Base-by-base conservation (phyloP, 179 eudicot species). In the Beta macrorhiza region DNA sequence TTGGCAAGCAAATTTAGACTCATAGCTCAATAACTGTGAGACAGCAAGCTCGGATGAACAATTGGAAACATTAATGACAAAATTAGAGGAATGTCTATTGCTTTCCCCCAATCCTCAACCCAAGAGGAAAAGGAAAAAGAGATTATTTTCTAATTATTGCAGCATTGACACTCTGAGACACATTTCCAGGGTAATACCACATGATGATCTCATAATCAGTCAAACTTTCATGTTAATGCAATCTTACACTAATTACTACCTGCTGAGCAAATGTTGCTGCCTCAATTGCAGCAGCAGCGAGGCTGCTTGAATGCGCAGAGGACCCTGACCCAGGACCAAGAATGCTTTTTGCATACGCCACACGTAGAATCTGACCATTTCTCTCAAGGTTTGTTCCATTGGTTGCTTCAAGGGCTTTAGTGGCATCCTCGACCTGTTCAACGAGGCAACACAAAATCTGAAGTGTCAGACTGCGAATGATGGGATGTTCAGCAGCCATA, bases 281-380 rank as follows among this genome's bases (percentile, higher is more conserved):
- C 89, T 96, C 99, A 76, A 96, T 96, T 51, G 99, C 99, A 83
- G 99, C 99, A 81, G 97, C 98, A 81, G 99, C 99, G 84, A 92
- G 97, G 85, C 97, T 91, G 88, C 99, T 94, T 17, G 99, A 88
- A 74, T 90, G 81, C 59, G 90, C 94, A 2, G 94, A 89, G 42
- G 89, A 84, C 45, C 95, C 97, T 78, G 91, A 85, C 70, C 95
- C 98, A 77, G 97, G 90, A 67, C 98, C 99, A 83, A 92, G 88
- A 69, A 92, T 88, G 88, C 98, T 96, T 90, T 96, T 96, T 42
- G 99, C 97, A 92, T 90, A 96, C 77, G 98, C 99, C 77, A 96
- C 99, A 63, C 99, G 92, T 77, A 96, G 86, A 72, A 96, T 89
- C 86, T 96, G 99, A 58, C 99, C 98, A 84, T 96, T 96, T 86